Percentiles rank a stretch among this genome's conserved stretches.
phyloP scores from a whole-genome alignment of 2,329 filamentous ascomycete species.

The Rutstroemia sp. region DNA sequence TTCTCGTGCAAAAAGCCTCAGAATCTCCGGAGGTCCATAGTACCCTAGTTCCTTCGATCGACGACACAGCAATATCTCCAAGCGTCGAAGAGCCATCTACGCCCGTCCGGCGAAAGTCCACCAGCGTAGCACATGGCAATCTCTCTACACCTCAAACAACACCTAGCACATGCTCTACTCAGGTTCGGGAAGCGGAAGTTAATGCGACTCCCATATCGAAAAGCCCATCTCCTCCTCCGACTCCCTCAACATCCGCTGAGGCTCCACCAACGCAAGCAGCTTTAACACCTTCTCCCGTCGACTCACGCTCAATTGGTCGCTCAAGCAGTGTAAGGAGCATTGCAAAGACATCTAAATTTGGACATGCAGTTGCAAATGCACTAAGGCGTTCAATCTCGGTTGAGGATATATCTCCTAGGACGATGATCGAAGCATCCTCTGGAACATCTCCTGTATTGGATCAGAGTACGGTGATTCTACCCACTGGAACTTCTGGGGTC shows the following conservation, averaged over 20 bases:
- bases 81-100: not conserved
- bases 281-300: not conserved
- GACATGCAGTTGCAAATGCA: slow-evolving; percentile 4
- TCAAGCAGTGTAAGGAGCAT: slow-evolving; percentile 2
- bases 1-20: too few species aligned
- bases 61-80: not conserved
- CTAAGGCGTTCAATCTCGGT: slow-evolving; percentile 3
- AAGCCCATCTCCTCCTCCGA: slow-evolving; percentile 7
- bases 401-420: not conserved
- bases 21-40: too few species aligned
- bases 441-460: too few species aligned
- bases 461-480: too few species aligned
- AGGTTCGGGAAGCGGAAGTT: not conserved
- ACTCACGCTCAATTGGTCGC: not conserved
- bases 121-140: not conserved
- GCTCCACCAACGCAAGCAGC: not conserved
- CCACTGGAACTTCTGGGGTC: too few species aligned
- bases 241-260: not conserved
- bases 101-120: not conserved
- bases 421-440: too few species aligned
- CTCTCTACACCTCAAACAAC: slow-evolving; percentile 1
- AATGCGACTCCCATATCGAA: not conserved
- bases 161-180: not conserved
- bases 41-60: not conserved
- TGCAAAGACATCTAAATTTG: slow-evolving; percentile 3